Evolutionary conservation across 225 moss, liverwort and hornwort genomes (phyloP), one percentile per base, ranked within the genome.

Genomic region (Marchantia polymorpha): DNA sequence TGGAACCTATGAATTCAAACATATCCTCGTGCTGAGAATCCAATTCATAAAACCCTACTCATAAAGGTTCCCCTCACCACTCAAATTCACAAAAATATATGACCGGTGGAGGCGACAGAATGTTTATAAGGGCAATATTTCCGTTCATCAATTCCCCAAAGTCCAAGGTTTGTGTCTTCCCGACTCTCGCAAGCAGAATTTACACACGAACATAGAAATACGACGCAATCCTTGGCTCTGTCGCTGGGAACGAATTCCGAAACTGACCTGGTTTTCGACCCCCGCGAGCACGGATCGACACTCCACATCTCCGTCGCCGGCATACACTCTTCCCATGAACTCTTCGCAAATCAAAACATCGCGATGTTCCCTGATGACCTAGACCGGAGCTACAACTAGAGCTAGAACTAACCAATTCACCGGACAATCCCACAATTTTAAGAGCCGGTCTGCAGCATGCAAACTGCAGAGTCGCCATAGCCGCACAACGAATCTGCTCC

Each of bases 381-480:
- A 52, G 39, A 27, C 65, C 48, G 0, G 64, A 64, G 47, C 75
- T 69, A 6, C 58, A 68, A 26, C 76, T 22, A 20, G 73, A 22
- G 23, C 71, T 71, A 8, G 71, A 25, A 20, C 46, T 70, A 25
- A 76, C 69, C 63, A 52, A 79, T 69, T 79, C 61, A 64, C 52
- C 54, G 58, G 46, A 52, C 63, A 80, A 66, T 19, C 50, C 84
- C 72, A 23, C 66, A 67, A 66, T 17, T 77, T 17, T 14, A 64
- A 78, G 14, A 30, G 63, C 79, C 56, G 79, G 75, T 19, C 51
- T 69, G 75, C 83, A 80, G 76, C 76, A 63, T 76, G 27, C 51
- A 26, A 23, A 22, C 54, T 77, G 77, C 84, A 72, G 75, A 60
- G 53, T 72, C 68, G 84, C 84, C 84, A 84, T 84, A 74, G 76